Base-by-base conservation (phyloP, 179 eudicot genomes). In the Corrigiola litoralis region DNA sequence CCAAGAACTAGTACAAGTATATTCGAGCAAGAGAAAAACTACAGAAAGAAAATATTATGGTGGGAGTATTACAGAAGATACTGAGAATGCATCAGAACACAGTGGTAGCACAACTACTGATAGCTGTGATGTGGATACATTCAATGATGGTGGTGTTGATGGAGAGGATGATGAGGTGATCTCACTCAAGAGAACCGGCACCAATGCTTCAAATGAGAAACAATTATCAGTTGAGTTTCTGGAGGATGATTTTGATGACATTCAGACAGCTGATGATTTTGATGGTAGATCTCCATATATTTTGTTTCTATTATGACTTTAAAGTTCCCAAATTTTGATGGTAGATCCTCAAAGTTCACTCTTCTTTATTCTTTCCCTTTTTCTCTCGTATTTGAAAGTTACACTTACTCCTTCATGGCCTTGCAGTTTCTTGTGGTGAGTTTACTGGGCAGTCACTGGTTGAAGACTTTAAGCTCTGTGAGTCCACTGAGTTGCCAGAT, bases 401-500 rank as follows among this genome's bases (percentile, higher is more conserved):
- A 61, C 45, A 4, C 12, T 25, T 56, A 29, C 20, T 61, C 29
- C 36, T 23, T 66, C 11, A 45, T 48, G 41, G 29, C 46, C 31
- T 57, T 80, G 77, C 92, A 92, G 98, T 90, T 70, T 65, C 86
- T 27, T 92, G 84, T 76, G 96, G 95, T 53, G 98, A 85, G 77
- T 92, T 87, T 67, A 69, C 44, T 77, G 92, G 87, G 44, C 74
- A 69, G 66, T 63, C 77, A 56, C 69, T 77, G 61, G 42, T 17
- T 29, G 65, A 57, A 47, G 61, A 68, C 37, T 62, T 21, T 42
- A 77, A 61, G 69, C 33, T 47, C 42, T 47, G 28, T 59, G 72
- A 66, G 45, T 69, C 70, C 12, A 60, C 71, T 53, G 75, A 68
- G 63, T 71, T 37, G 57, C 40, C 52, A 40, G 59, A 68, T 57